These are phyloP conservation scores for Nothopassalora personata DNA, from an alignment of 2,329 filamentous ascomycete species.

Conservation along the genomic window DNA sequence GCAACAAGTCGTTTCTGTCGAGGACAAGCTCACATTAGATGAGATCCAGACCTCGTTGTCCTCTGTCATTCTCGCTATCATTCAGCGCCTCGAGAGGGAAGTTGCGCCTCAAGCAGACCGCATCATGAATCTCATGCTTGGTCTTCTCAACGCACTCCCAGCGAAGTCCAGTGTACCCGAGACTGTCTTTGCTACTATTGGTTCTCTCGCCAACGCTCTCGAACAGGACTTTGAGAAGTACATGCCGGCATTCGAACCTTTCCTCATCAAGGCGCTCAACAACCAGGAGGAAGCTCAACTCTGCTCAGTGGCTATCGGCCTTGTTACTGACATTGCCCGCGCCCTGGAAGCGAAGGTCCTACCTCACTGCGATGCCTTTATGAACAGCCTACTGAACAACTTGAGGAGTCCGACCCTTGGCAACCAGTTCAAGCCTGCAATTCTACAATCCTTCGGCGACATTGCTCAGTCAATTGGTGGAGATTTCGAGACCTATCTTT, in stretches of 20 bases:
- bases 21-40: conserved; percentile 91
- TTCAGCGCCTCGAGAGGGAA: conserved; percentile 85
- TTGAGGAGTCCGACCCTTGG: conserved; percentile 78
- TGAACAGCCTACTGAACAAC: conserved; percentile 96
- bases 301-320: conserved; percentile 93
- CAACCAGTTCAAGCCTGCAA: conserved; percentile 97
- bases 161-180: conserved; percentile 92
- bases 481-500: conserved; percentile 87
- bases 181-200: conserved; percentile 85
- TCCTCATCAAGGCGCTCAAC: conserved; percentile 85
- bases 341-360: conserved; percentile 85
- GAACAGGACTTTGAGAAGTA: conserved; percentile 94
- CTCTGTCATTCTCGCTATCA: conserved; percentile 85
- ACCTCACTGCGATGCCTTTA: conserved; percentile 93
- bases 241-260: conserved; percentile 91
- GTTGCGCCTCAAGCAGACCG: conserved; percentile 84
- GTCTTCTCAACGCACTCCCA: conserved; percentile 70
- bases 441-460: conserved; percentile 95
- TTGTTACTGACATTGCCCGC: conserved; percentile 93
- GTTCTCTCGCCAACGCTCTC: conserved; percentile 82
- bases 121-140: conserved; percentile 85
- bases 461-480: conserved; percentile 91
- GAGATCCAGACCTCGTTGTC: conserved; percentile 96
- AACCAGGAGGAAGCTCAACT: conserved; percentile 94
- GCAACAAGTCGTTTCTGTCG: conserved; percentile 88